Evolutionary conservation across 225 moss, liverwort and hornwort genomes (phyloP).

Genomic region (Sphagnum tenellum): DNA sequence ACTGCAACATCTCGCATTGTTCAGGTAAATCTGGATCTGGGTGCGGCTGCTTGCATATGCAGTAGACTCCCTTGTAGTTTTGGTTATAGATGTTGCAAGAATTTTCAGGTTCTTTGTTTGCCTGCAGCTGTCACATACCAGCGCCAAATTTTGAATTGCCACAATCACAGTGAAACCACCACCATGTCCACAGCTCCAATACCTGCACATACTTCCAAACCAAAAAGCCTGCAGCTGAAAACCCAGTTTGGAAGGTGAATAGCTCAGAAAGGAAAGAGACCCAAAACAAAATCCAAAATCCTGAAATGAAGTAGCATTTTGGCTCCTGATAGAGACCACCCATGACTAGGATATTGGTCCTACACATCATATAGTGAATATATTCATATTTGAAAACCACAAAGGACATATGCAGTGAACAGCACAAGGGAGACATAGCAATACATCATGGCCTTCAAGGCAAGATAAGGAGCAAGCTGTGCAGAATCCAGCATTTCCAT

Average conservation of each 20-base stretch:
- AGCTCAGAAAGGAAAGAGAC: too few species aligned
- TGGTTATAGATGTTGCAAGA: conserved; percentile 65
- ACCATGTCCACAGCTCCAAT: conserved; percentile 80
- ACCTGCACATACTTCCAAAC: conserved; percentile 40
- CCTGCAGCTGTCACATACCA: conserved; percentile 60
- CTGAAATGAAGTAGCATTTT: too few species aligned
- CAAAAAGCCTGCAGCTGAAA: background rate
- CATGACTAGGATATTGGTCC: too few species aligned
- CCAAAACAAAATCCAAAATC: too few species aligned
- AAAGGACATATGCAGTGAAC: too few species aligned
- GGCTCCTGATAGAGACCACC: too few species aligned
- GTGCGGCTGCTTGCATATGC: conserved; percentile 63
- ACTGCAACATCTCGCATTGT: conserved; percentile 85
- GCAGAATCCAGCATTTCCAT: conserved; percentile 69
- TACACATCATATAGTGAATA: too few species aligned
- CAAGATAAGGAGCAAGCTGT: conserved; percentile 74
- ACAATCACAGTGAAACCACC: conserved; percentile 80
- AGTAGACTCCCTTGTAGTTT: conserved; percentile 76
- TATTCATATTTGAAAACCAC: too few species aligned
- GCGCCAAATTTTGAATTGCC: conserved; percentile 75
- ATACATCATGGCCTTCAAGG: conserved; percentile 85
- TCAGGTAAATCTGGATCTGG: conserved; percentile 63
- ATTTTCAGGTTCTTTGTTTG: conserved; percentile 54
- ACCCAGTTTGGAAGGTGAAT: conserved; percentile 1
- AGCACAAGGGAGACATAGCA: background rate